Percentiles rank a stretch among this genome's conserved stretches.
phyloP scores from a whole-genome alignment of 2,329 filamentous ascomycete species.

The Hymenoscyphus linearis region DNA sequence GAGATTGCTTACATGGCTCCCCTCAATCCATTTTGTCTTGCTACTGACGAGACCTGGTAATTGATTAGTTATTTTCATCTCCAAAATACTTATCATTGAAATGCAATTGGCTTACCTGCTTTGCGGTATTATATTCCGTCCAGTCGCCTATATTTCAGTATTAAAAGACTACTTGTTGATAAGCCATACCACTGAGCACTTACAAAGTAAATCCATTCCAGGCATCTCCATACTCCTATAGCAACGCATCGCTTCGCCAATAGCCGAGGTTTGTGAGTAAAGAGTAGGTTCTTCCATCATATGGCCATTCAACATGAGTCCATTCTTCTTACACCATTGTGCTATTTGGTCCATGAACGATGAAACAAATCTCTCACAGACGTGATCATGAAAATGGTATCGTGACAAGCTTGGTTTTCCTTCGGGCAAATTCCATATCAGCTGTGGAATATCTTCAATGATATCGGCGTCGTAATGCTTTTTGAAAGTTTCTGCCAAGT shows the following conservation, averaged over 20 bases:
- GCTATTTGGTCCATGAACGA: constrained; percentile 31
- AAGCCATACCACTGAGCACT: not conserved
- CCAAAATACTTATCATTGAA: not conserved
- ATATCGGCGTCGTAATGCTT: constrained; percentile 25
- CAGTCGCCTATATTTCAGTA: constrained; percentile 15
- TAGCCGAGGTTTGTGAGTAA: constrained; percentile 28
- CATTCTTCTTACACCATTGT: constrained; percentile 29
- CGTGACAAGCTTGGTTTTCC: constrained; percentile 25
- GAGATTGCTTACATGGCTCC: constrained; percentile 24
- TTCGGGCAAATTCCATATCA: constrained; percentile 31
- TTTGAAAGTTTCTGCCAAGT: constrained; percentile 27
- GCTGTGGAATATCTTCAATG: constrained; percentile 25
- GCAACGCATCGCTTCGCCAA: constrained; percentile 34
- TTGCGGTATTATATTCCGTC: constrained; percentile 33
- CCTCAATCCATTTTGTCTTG: constrained; percentile 28
- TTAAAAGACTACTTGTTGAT: not conserved
- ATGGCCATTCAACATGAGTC: constrained; percentile 29
- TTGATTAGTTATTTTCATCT: not conserved
- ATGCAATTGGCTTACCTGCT: constrained; percentile 26
- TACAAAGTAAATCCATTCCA: constrained; percentile 30
- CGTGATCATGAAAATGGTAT: constrained; percentile 32
- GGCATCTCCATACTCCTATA: constrained; percentile 31
- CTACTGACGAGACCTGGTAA: constrained; percentile 14
- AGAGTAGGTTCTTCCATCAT: constrained; percentile 34
- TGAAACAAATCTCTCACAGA: constrained; percentile 31